Evolutionary conservation across 192 early-diverging fungal species (phyloP), one percentile per base, ranked within the genome.

Genomic region (Backusella sp.): DNA sequence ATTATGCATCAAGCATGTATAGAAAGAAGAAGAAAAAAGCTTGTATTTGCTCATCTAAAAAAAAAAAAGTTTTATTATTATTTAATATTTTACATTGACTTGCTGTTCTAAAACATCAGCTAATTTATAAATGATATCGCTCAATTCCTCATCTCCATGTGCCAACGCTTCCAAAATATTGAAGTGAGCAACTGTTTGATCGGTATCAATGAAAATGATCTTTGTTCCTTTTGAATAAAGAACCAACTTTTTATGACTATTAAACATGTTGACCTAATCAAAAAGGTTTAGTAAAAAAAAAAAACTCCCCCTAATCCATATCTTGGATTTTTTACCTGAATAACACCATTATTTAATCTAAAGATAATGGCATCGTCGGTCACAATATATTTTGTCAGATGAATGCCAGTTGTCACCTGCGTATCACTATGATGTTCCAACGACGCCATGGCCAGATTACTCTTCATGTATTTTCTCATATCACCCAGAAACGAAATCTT

Each of bases 321-420:
- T 39, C 12, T 39, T 11, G 12, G n/a, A n/a, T n/a, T n/a, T n/a
- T 39, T 26, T 75, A 94, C 90, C 86, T 94, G 93, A 42, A 94
- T 59, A 7, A 89, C 75, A 39, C 87, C 84, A 77, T 94, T 93
- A 73, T 86, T 91, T 19, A 94, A 67, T 39, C 90, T 73, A 77
- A 94, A 94, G 4, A 93, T 73, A 44, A 94, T 87, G 4, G 87
- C 89, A 37, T 86, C 72, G 37, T 90, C 86, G 1, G 88, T 87
- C n/a, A 87, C 73, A 78, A 91, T 68, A 68, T 88, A 94, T 68
- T 94, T 94, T 34, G 93, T 69, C 59, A 92, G 88, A 66, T 86
- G 74, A 42, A 81, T 67, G 49, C 83, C 82, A 19, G 77, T 75
- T 17, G 56, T 8, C 49, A 19, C 21, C 21, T 67, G 15, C 32